phyloP scores from a whole-genome alignment of 805 yeast species.

The Saccharomycopsis sp. region DNA sequence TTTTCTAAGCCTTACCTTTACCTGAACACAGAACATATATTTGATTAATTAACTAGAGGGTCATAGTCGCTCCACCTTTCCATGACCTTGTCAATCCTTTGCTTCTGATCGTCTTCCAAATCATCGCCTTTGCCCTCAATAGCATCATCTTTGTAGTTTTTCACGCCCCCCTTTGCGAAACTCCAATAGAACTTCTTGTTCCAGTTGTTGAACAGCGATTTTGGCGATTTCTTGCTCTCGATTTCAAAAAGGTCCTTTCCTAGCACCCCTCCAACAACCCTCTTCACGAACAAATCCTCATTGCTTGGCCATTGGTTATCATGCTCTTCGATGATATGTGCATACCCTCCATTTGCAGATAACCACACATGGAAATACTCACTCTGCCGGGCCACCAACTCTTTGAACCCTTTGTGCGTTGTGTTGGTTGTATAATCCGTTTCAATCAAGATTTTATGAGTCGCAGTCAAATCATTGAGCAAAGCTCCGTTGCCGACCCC shows the following conservation, averaged over 20 bases:
- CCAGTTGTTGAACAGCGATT: not conserved
- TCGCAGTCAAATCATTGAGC: constrained; percentile 33
- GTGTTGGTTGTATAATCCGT: constrained; percentile 26
- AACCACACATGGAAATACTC: constrained; percentile 47
- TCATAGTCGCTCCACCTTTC: constrained; percentile 11
- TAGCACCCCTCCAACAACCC: constrained; percentile 38
- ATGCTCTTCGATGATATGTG: constrained; percentile 39
- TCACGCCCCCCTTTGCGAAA: constrained; percentile 2
- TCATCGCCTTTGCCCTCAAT: constrained; percentile 8
- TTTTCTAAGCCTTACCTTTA: not conserved
- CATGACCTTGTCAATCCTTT: constrained; percentile 2
- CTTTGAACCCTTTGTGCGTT: constrained; percentile 26
- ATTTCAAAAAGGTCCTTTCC: constrained; percentile 31
- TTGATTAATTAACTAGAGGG: constrained; percentile 1
- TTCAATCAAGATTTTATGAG: constrained; percentile 31
- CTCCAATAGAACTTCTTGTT: constrained; percentile 24
- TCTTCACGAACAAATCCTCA: constrained; percentile 38
- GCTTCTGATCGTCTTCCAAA: not conserved
- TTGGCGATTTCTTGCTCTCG: constrained; percentile 20
- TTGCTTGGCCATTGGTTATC: constrained; percentile 33
- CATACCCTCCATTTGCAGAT: constrained; percentile 38
- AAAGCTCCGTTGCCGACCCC: constrained; percentile 24
- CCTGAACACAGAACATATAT: no score
- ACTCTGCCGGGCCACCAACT: constrained; percentile 36
- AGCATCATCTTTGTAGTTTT: constrained; percentile 7